Conservation (phyloP, 257 asterid genomes). For the Solanum tacnaense region DNA sequence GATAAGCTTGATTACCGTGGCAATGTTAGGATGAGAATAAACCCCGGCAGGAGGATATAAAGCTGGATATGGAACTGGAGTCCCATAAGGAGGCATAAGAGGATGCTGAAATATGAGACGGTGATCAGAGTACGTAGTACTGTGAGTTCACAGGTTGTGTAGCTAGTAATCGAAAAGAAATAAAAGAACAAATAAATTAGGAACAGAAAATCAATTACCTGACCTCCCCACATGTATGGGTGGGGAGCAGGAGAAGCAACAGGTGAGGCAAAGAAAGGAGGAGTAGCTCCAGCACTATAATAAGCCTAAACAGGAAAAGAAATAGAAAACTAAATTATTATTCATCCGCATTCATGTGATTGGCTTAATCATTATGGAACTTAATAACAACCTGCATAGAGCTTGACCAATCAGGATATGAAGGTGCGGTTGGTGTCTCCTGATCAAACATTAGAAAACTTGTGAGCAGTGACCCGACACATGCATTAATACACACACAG, state of each 20-base stretch:
- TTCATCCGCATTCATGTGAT: neutral
- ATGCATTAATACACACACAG: neutral
- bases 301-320: slow-evolving; percentile 45
- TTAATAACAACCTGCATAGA: slow-evolving; percentile 63
- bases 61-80: slow-evolving; percentile 94
- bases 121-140: neutral
- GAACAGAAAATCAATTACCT: slow-evolving; percentile 34
- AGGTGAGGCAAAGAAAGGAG: slow-evolving; percentile 83
- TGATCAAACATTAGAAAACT: slow-evolving; percentile 17
- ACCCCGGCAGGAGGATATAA: slow-evolving; percentile 84
- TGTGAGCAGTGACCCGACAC: neutral
- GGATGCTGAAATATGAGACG: slow-evolving; percentile 55
- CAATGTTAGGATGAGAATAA: slow-evolving; percentile 85
- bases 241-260: slow-evolving; percentile 89
- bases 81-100: slow-evolving; percentile 91
- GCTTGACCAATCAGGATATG: slow-evolving; percentile 85
- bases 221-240: slow-evolving; percentile 90
- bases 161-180: neutral
- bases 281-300: slow-evolving; percentile 88
- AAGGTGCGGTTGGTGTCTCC: slow-evolving; percentile 60
- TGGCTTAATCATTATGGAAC: neutral
- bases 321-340: neutral
- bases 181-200: neutral
- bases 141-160: neutral
- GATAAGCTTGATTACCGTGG: slow-evolving; percentile 39